Percentiles rank a stretch among this genome's conserved stretches.
These are phyloP conservation scores for Isabelozyma heimii DNA, from an alignment of 805 yeast species.

Conservation along the genomic window DNA sequence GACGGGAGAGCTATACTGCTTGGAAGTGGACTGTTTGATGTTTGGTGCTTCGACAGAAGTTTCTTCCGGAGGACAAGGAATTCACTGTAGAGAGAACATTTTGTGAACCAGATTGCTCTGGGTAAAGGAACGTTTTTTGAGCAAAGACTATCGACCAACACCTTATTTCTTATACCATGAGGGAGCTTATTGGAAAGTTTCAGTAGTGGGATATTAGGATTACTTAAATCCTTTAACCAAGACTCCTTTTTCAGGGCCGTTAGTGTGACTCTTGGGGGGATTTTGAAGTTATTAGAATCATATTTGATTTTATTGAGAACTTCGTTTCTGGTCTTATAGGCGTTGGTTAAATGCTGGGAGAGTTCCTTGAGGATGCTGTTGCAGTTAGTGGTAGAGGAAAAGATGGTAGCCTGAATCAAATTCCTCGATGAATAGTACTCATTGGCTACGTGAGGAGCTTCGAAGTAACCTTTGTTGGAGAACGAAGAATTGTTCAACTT, in stretches of 20 bases:
- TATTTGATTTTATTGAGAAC: conserved; percentile 35
- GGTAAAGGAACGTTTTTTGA: conserved; percentile 64
- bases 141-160: conserved; percentile 71
- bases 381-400: conserved; percentile 34
- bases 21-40: conserved; percentile 4
- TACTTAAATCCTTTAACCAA: conserved; percentile 82
- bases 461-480: conserved; percentile 70
- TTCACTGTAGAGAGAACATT: conserved; percentile 83
- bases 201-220: conserved; percentile 61
- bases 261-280: conserved; percentile 86
- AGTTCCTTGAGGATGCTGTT: conserved; percentile 33
- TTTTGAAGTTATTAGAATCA: conserved; percentile 50
- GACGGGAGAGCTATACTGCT: background rate
- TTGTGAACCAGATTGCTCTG: conserved; percentile 90
- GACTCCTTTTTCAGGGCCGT: conserved; percentile 82
- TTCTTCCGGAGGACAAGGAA: conserved; percentile 30
- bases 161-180: conserved; percentile 79
- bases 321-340: conserved; percentile 37
- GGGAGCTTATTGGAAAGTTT: conserved; percentile 79
- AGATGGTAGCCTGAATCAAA: conserved; percentile 46
- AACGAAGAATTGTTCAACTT: conserved; percentile 46
- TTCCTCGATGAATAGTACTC: conserved; percentile 72
- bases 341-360: conserved; percentile 35
- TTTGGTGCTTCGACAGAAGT: conserved; percentile 17
- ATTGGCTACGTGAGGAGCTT: conserved; percentile 56